phyloP scores from a whole-genome alignment of 2,329 filamentous ascomycete genomes.

The Fusarium albidum region DNA sequence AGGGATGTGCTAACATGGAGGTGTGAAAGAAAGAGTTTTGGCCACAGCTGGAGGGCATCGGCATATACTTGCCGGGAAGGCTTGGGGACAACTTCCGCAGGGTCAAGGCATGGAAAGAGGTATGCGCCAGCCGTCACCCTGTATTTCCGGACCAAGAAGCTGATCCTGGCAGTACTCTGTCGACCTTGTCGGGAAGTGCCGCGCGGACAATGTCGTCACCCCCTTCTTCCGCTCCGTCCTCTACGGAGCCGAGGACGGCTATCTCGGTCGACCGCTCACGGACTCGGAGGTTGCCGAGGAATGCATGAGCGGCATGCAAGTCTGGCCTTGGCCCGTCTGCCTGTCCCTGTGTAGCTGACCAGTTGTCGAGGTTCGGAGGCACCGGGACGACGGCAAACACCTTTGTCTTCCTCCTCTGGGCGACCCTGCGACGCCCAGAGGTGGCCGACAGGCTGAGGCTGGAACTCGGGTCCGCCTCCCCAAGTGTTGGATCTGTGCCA shows the following conservation, averaged over 20 bases:
- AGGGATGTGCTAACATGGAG: too few species aligned
- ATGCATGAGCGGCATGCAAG: conserved; percentile 10
- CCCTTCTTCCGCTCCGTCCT: conserved; percentile 2
- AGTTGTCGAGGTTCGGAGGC: conserved; percentile 1
- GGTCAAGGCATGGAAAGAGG: conserved; percentile 6
- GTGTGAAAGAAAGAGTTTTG: conserved; percentile 10
- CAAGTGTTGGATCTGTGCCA: not conserved
- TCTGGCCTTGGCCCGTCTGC: not conserved
- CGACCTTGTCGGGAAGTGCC: conserved; percentile 1
- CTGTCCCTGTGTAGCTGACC: not conserved
- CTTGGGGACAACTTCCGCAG: conserved; percentile 1
- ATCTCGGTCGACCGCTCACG: not conserved
- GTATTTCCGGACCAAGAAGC: too few species aligned
- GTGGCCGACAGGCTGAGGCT: not conserved
- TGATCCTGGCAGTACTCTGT: conserved; percentile 3
- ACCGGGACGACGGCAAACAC: conserved; percentile 6
- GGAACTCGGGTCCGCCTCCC: not conserved
- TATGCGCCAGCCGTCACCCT: too few species aligned
- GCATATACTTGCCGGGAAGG: not conserved
- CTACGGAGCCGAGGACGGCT: not conserved
- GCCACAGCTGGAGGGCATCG: not conserved
- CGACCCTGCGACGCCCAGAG: not conserved
- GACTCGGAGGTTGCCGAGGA: conserved; percentile 6
- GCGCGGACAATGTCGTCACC: not conserved
- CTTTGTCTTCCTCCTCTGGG: conserved; percentile 6